A percentile compares a stretch with the other conserved stretches of the same genome.
phyloP scores from a whole-genome alignment of 1,139 yeast genomes.

The Eremothecium cymbalariae region DNA sequence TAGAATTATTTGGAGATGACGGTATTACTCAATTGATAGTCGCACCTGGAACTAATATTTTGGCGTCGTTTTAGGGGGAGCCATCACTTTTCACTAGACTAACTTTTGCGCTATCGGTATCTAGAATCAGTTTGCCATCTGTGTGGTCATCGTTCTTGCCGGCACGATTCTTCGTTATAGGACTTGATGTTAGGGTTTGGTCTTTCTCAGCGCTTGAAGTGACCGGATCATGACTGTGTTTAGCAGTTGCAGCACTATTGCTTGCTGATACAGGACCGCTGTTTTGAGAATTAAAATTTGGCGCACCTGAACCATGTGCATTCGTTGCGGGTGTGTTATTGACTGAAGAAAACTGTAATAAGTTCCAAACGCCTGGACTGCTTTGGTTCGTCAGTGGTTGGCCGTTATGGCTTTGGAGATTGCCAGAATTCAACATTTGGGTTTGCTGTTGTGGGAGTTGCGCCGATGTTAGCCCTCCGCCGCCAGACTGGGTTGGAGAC shows the following conservation, averaged over 20 bases:
- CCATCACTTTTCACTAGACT: conserved; percentile 21
- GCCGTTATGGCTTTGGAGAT: conserved; percentile 9
- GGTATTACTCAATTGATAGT: too few species aligned
- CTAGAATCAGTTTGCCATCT: conserved; percentile 21
- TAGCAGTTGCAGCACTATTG: neutral
- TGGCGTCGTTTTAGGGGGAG: neutral
- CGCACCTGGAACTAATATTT: too few species aligned
- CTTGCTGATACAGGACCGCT: neutral
- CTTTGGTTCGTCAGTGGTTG: conserved; percentile 14
- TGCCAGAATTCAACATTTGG: conserved; percentile 4
- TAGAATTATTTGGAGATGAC: too few species aligned
- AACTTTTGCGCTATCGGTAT: conserved; percentile 28
- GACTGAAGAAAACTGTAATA: conserved; percentile 62
- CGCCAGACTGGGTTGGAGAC: conserved; percentile 15
- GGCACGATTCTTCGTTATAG: conserved; percentile 14
- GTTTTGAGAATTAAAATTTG: neutral
- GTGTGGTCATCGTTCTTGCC: conserved; percentile 10
- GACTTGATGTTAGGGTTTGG: conserved; percentile 15
- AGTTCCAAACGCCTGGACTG: conserved; percentile 73
- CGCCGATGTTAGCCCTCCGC: neutral
- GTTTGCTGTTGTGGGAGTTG: neutral
- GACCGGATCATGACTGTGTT: conserved; percentile 1
- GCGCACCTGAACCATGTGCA: conserved; percentile 3
- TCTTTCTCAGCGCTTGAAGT: conserved; percentile 7
- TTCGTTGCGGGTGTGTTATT: conserved; percentile 29